A percentile compares a stretch with the other conserved stretches of the same genome.
Evolutionary conservation across 2,329 filamentous ascomycete species (phyloP).

Genomic region (Penicillium sp.): DNA sequence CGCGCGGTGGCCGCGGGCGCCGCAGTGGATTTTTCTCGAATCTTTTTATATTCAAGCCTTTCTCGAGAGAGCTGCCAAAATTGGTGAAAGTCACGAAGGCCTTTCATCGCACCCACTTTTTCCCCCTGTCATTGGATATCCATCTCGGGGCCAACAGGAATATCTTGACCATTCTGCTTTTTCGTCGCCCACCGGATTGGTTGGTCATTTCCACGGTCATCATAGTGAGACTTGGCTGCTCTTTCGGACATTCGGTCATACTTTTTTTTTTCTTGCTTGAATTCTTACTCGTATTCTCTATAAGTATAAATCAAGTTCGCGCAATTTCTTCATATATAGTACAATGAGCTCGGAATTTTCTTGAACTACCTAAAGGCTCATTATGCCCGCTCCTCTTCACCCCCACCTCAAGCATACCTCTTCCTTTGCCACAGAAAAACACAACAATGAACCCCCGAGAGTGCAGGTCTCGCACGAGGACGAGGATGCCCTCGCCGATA

Average conservation of each 20-base stretch:
- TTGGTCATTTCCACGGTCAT: neutral
- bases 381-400: constrained; percentile 29
- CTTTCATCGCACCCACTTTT: neutral
- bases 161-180: neutral
- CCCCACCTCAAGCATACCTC: constrained; percentile 20
- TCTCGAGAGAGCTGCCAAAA: constrained; percentile 8
- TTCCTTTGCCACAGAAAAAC: constrained; percentile 15
- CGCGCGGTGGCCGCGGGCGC: constrained; percentile 13
- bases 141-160: neutral
- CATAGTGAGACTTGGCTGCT: neutral
- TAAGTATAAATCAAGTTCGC: neutral
- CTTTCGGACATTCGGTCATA: neutral
- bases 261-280: neutral
- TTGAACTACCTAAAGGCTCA: constrained; percentile 2
- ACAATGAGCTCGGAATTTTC: constrained; percentile 1
- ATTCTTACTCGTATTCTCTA: neutral
- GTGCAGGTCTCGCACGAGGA: constrained; percentile 30
- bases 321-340: neutral
- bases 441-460: constrained; percentile 13
- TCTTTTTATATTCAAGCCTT: neutral
- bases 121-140: neutral
- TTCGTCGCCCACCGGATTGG: neutral
- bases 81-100: constrained; percentile 5
- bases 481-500: constrained; percentile 29
- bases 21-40: neutral